Base-by-base conservation (phyloP, 768 basidiomycete genomes). In the Neoboletus magnificus region DNA sequence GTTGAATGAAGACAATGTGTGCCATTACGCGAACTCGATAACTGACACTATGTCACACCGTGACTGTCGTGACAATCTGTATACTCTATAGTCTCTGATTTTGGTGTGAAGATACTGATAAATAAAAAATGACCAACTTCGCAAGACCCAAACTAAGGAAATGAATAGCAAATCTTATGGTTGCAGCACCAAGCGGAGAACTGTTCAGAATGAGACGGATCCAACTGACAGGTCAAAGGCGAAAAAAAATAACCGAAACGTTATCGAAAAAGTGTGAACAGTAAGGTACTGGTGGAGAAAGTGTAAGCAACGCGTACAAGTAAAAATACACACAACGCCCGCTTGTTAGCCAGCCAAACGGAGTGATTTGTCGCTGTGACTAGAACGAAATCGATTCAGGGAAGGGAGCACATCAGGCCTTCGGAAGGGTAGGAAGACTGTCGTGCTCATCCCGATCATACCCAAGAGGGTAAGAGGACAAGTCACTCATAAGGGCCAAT, bases 401-500 rank as follows among this genome's bases (percentile, higher is more conserved):
- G 20, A 52, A 29, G 35, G 39, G 27, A 42, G n/a, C 9, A 52
- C 27, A 54, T 62, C 57, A 74, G 20, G 56, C 52, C 58, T 71
- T 74, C 20, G 67, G 64, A 45, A 62, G 58, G 22, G 59, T 40
- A 25, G 65, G 61, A 51, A 64, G 56, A 32, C 55, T 60, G 15
- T 59, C 71, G 54, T 64, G 66, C 49, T 71, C 66, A 35, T 69
- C 71, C 49, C 68, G 63, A 64, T 91, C 87, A 64, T 89, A 91
- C 32, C 82, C 83, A 52, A 93, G 79, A 16, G 91, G 89, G 65
- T 90, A 92, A n/a, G 88, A 87, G 41, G 89, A 84, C 52, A 93
- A 71, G 70, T 91, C 91, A 62, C 79, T 86, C 57, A 91, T 93
- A 55, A 93, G 78, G 4, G 87, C 90, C 33, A 93, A 77, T 0